Base-by-base conservation (phyloP, 352 stramenopile genomes). In the Phytophthora rubi region DNA sequence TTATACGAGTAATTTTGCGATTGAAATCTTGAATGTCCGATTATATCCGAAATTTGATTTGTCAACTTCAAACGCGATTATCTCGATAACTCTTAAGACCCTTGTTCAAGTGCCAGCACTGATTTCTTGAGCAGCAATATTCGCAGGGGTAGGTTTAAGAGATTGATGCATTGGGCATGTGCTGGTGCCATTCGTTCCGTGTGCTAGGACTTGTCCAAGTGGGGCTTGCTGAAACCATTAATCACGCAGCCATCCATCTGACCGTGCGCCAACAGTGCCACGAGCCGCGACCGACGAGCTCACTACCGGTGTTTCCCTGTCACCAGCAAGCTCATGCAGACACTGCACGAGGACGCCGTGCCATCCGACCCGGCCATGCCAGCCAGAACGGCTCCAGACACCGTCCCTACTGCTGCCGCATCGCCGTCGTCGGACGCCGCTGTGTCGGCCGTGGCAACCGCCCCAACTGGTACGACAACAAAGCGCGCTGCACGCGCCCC, bases 91-190 rank as follows among this genome's bases (percentile, higher is more conserved):
- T 21, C 18, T 21, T 21, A 21, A 21, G 18, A 21, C 18, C 18
- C 18, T 47, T 47, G 39, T 47, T 47, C 39, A 47, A 47, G 39
- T 47, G 39, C 39, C 39, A 47, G 39, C 39, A 47, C 39, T n/a
- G 39, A 47, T 47, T 47, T 47, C 13, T 47, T 18, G 39, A 47
- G 39, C 13, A 47, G 39, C 1, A 47, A 47, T 47, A 47, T 47
- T 47, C 13, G 39, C 2, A 47, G 39, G 39, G 15, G 39, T 47
- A 47, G 39, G 39, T 47, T 47, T 47, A 21, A 47, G 39, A 21
- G 39, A 47, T 47, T 4, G 12, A 45, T n/a, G 37, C 37, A 6
- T 45, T n/a, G 37, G 39, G 10, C 13, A 21, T 47, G 39, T 47
- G 39, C 39, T 47, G 39, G 39, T 13, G 39, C 39, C 39, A 47